Evolutionary conservation across 148 eudicot genomes (phyloP), one percentile per base, ranked within the genome.

Genomic region (Camellia granthamiana): DNA sequence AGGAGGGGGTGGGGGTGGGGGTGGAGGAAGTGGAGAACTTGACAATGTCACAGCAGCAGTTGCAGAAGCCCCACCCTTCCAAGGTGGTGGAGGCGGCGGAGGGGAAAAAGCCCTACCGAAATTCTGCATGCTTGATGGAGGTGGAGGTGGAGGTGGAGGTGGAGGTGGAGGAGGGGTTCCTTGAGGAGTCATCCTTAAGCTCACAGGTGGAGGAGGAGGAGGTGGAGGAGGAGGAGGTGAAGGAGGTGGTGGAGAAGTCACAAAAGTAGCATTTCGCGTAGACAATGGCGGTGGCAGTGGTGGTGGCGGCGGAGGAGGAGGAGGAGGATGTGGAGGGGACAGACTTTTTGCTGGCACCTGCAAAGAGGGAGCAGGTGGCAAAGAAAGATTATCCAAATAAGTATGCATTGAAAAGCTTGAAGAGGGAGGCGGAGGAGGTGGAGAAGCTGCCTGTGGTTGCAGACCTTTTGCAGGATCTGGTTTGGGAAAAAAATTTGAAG

Each of bases 381-480:
- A 60, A 42, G 79, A 46, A 63, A 81, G 15, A 47, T 46, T 10
- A 66, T 73, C 52, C 68, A 49, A 43, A 64, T 38, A 60, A 54
- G 52, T 38, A 72, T 46, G 7, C 60, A 38, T 49, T 0, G 18
- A 72, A 19, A 66, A 30, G 68, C 63, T 41, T 7, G 44, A 41
- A 82, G 78, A 79, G 4, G 84, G 65, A 7, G 72, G 86, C 12
- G 81, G 83, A 42, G 83, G 84, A 5, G 89, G 83, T 0, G 88
- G 82, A n/a, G 87, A 79, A 3, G 85, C 75, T 52, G 68, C 81
- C 81, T 68, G 80, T 78, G 78, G 44, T 68, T 69, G 76, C 52
- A 67, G 64, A 73, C 52, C 65, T 56, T 80, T 59, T 76, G 68
- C 82, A 19, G 51, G 82, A 47, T 79, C 19, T 66, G 52, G 43